Evolutionary conservation across 768 basidiomycete genomes (phyloP).

Genomic region (Boletus rubroflammeus): DNA sequence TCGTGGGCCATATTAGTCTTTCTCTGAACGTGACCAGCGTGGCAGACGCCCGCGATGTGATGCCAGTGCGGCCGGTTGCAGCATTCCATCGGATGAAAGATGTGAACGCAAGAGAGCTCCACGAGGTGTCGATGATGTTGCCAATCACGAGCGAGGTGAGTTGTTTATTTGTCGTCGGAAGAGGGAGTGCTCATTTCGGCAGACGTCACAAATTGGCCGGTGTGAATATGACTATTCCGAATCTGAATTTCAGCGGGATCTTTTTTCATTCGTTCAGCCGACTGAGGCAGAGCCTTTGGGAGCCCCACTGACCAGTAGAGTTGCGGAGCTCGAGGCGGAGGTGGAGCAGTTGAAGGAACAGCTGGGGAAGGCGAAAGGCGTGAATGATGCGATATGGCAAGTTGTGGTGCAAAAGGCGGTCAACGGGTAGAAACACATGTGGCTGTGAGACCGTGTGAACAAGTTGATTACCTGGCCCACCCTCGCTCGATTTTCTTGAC

Average conservation of each 20-base stretch:
- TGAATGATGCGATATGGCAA: slow-evolving; percentile 95
- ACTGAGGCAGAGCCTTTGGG: slow-evolving; percentile 26
- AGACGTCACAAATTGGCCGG: slow-evolving; percentile 17
- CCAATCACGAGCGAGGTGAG: slow-evolving; percentile 45
- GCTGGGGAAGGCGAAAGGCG: slow-evolving; percentile 78
- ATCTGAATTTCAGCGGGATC: slow-evolving; percentile 61
- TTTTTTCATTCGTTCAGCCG: slow-evolving; percentile 61
- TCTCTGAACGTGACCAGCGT: slow-evolving; percentile 36
- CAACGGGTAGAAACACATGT: slow-evolving; percentile 5
- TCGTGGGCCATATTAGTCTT: slow-evolving; percentile 75
- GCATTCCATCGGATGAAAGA: slow-evolving; percentile 77
- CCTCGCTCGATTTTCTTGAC: background rate
- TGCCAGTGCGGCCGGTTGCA: slow-evolving; percentile 62
- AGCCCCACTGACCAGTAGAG: slow-evolving; percentile 47
- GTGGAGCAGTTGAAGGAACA: slow-evolving; percentile 62
- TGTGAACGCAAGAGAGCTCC: slow-evolving; percentile 57
- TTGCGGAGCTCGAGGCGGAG: slow-evolving; percentile 71
- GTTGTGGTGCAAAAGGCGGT: slow-evolving; percentile 67
- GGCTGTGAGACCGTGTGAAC: slow-evolving; percentile 27
- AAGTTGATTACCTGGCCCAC: background rate
- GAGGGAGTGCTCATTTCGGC: background rate
- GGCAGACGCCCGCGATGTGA: slow-evolving; percentile 47
- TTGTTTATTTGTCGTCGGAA: background rate
- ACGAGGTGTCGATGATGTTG: slow-evolving; percentile 66
- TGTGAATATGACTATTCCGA: slow-evolving; percentile 39